Conservation (phyloP, 345 rosid species). For the Eucalyptus curtisii region DNA sequence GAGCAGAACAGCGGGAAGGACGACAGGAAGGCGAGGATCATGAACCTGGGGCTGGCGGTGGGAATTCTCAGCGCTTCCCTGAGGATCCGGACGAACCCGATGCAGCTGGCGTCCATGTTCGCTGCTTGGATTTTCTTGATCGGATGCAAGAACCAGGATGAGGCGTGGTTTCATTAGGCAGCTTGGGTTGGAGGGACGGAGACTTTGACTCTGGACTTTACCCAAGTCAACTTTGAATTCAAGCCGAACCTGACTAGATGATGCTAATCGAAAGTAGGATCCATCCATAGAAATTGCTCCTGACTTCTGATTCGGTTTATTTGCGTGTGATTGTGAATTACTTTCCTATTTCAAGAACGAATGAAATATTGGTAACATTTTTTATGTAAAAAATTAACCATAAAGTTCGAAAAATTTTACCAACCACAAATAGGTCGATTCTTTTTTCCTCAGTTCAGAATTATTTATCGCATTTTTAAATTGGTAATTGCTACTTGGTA, state of each 20-base stretch:
- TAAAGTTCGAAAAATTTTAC: neutral
- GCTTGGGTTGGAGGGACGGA: neutral
- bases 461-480: neutral
- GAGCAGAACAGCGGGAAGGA: slow-evolving; percentile 13
- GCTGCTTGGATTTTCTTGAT: neutral
- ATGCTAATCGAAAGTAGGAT: neutral
- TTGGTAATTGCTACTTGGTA: neutral
- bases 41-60: slow-evolving; percentile 5
- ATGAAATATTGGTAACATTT: fast-evolving
- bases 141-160: neutral
- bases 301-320: neutral
- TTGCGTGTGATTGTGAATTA: neutral
- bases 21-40: slow-evolving; percentile 3
- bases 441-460: neutral
- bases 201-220: neutral
- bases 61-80: neutral
- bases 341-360: neutral
- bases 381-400: neutral
- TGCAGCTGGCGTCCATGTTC: neutral
- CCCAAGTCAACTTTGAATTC: neutral
- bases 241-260: neutral
- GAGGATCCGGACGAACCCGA: slow-evolving; percentile 2
- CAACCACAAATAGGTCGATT: neutral
- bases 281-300: neutral
- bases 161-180: neutral